Percentiles rank a stretch among this genome's conserved stretches.
Conservation (phyloP, 495 filamentous ascomycete species). For the Hypoxylon rickii region DNA sequence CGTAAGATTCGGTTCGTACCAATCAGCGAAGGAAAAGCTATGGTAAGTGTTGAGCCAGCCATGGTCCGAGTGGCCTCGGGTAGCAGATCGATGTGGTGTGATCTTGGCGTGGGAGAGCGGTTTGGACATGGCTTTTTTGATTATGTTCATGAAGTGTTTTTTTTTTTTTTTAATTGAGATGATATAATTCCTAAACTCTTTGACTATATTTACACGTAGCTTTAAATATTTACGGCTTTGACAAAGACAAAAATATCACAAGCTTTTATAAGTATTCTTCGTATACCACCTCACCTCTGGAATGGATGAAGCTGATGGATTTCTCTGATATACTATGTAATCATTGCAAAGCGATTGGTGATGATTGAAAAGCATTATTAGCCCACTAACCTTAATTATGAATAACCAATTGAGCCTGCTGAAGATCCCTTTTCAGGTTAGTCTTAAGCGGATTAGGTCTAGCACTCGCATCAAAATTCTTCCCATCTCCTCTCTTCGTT, state of each 20-base stretch:
- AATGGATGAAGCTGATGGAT: no score
- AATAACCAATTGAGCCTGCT: slow-evolving; percentile 6
- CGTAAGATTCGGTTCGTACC: slow-evolving; percentile 67
- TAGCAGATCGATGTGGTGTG: slow-evolving; percentile 60
- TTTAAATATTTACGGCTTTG: slow-evolving; percentile 19
- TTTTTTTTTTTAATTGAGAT: not conserved
- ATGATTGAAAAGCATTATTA: slow-evolving; percentile 26
- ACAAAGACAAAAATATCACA: no score
- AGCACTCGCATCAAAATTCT: no score
- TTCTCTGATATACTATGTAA: not conserved
- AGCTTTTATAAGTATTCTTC: no score
- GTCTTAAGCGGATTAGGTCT: no score
- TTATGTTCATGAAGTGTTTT: slow-evolving; percentile 28
- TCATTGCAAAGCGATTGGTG: slow-evolving; percentile 18
- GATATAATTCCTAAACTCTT: slow-evolving; percentile 1
- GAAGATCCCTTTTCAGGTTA: no score
- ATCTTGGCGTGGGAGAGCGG: slow-evolving; percentile 66
- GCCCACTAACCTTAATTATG: no score
- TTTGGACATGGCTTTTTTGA: slow-evolving; percentile 56
- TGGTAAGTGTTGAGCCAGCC: slow-evolving; percentile 87
- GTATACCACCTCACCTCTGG: no score
- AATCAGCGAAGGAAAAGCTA: slow-evolving; percentile 78
- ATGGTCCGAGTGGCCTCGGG: slow-evolving; percentile 74
- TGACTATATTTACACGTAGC: slow-evolving; percentile 8
- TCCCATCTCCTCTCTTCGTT: no score